Evolutionary conservation across 2,329 filamentous ascomycete species (phyloP), one percentile per base, ranked within the genome.

Genomic region (Chalaropsis ovoidea): DNA sequence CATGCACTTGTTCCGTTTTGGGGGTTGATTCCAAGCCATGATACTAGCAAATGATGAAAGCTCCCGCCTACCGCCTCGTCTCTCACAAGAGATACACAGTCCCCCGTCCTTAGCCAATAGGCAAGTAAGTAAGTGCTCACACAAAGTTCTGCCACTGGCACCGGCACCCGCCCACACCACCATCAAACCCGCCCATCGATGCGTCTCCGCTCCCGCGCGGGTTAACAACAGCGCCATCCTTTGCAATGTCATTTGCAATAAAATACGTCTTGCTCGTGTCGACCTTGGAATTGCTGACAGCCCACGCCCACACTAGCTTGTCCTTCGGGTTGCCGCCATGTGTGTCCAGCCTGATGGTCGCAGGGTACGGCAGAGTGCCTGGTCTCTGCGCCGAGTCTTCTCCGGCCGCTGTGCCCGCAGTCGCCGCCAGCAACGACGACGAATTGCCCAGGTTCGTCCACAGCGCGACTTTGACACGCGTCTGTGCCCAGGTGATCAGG

Each of bases 351-450:
- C 78, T 80, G 56, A 87, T 73, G 3, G 83, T 86, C 52, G 85
- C 77, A 0, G 85, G 84, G 69, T 85, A 87, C 1, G 84, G 84
- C 74, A 87, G 85, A 3, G 81, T 81, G 7, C 83, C 84, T 0
- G 83, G 83, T 43, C 76, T 74, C 19, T 76, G 71, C 61, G 63
- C 47, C 7, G 61, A 62, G 62, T 69, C 70, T 49, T 71, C 70
- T 49, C 71, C 71, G 1, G 70, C 72, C 19, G 73, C 73, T 0
- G 75, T 65, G 19, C 11, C 64, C 4, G 54, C 22, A n/a, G 39
- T 17, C 47, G 54, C 39, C 75, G 70, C 8, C 69, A 80, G 68
- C 62, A 84, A 74, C 62, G 70, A 71, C 27, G 79, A 77, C 35
- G 75, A 77, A 69, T 75, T 76, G 41, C 73, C 76, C 24, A 76